Base-by-base conservation (phyloP, 2,329 filamentous ascomycete species). In the Aspergillus quadrilineatus region DNA sequence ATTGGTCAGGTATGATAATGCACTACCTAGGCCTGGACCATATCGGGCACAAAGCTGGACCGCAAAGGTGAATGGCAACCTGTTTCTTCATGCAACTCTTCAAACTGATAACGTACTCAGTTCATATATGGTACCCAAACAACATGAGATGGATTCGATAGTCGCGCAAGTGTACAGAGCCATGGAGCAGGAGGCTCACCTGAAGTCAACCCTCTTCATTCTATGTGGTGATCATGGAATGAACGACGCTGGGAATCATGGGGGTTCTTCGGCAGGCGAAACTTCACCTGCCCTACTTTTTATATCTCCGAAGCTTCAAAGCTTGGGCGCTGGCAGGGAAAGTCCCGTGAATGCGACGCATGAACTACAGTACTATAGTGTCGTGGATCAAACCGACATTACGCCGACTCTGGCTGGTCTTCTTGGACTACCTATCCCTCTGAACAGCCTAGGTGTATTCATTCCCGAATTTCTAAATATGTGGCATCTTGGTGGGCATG, bases 181-280 rank as follows among this genome's bases (percentile, higher is more conserved):
- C 6, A 89, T 99, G 62, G 82, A 89, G 67, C 81, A 80, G 4
- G 77, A 89, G 55, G 70, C 82, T 1, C 88, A 96, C 71, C 84
- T 97, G 1, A 70, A 84, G 32, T 89, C 89, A 4, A 92, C 93
- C 0, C 77, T 99, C 1, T 82, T 99, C 45, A 86, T 99, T 3
- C 76, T 99, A 6, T 91, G 88, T 55, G 94, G 94, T 55, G 95
- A 99, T 67, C 94, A 99, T 70, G 94, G 94, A n/a, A 99, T 99
- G 94, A 99, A 97, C 65, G 93, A 97, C 65, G 94, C 90, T 17
- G 94, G 94, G 2, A 97, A 97, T 64, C 94, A 99, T 70, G 94
- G 94, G 30, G 94, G 93, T 39, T 97, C 93, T 8, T 92, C 92
- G 0, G 85, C 91, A 1, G 93, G 94, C 43, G 94, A 99, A 77